phyloP scores from a whole-genome alignment of 2,329 filamentous ascomycete species.

The Ophiocordyceps camponoti-leonardi region DNA sequence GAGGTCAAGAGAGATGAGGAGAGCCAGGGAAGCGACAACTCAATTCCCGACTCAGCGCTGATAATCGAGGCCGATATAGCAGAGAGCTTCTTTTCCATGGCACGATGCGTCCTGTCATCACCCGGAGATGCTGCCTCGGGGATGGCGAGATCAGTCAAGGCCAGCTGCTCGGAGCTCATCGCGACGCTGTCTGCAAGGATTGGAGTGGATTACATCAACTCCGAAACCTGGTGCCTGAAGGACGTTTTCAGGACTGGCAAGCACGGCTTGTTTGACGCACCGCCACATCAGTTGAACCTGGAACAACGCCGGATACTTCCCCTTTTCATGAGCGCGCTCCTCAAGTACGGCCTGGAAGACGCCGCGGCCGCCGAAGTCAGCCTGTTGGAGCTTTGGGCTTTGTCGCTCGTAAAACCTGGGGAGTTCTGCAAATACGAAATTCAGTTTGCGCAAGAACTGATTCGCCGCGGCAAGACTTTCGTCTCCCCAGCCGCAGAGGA shows the following conservation, averaged over 20 bases:
- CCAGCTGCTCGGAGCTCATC: conserved; percentile 24
- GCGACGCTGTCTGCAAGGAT: conserved; percentile 28
- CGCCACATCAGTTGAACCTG: conserved; percentile 20
- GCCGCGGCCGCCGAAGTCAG: conserved; percentile 27
- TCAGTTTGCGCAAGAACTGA: conserved; percentile 28
- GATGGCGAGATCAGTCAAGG: conserved; percentile 7
- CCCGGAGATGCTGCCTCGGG: conserved; percentile 4
- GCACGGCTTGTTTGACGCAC: conserved; percentile 30
- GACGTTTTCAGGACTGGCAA: conserved; percentile 28
- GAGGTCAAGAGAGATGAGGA: conserved; percentile 20
- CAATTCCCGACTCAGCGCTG: conserved; percentile 18
- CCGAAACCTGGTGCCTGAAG: conserved; percentile 24
- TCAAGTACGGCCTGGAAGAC: conserved; percentile 27
- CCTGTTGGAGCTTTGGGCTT: conserved; percentile 33
- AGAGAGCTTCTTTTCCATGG: conserved; percentile 28
- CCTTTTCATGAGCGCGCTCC: conserved; percentile 32
- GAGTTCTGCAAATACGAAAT: conserved; percentile 29
- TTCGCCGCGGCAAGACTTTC: conserved; percentile 22
- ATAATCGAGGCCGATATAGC: conserved; percentile 32
- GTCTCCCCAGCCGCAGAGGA: conserved; percentile 21
- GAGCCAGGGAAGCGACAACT: conserved; percentile 19
- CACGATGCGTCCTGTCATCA: conserved; percentile 18
- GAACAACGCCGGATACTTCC: conserved; percentile 26
- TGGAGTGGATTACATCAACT: conserved; percentile 24
- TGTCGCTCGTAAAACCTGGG: conserved; percentile 32